Evolutionary conservation across 495 filamentous ascomycete species (phyloP), one percentile per base, ranked within the genome.

Genomic region (Viridothelium virens): DNA sequence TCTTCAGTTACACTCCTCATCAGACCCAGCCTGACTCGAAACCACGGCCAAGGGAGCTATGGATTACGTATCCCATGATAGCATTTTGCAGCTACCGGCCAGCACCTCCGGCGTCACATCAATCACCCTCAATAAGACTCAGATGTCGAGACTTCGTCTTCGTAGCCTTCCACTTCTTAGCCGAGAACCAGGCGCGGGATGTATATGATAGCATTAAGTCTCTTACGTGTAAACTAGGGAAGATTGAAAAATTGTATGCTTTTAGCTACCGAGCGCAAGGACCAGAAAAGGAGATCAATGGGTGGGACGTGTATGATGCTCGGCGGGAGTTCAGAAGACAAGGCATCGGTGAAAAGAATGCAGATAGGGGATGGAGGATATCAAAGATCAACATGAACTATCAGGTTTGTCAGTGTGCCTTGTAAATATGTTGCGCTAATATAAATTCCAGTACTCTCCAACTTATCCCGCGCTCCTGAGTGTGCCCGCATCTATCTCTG

Each of bases 81-180:
- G 66, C 66, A 2, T 68, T 65, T 63, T 65, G 66, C 39, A 65
- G 41, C 63, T 68, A 68, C 39, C 38, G 63, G 3, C 66, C 66
- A 3, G 66, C 66, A 4, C 66, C 61, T 39, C 62, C 66, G 0
- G 66, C 48, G 2, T 68, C 66, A 12, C 66, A 61, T 25, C 66
- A 68, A 36, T 59, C 53, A 88, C 92, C 94, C 7, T 90, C 91
- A 3, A 90, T 99, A 74, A 87, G 94, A 50, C 76, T 99, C 41
- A 88, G 90, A 50, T 91, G 92, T 75, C 87, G 93, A 63, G 94
- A 99, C 78, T 97, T 97, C 71, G 91, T 81, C 48, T 96, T 93
- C 74, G 84, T 96, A 59, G 91, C 90, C 70, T 91, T 99, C 79
- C 92, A 92, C 79, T 94, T 97, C 74, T 66, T 76, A 38, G 82